Conservation (phyloP, 2,329 filamentous ascomycete species). For the Talaromyces sp. region DNA sequence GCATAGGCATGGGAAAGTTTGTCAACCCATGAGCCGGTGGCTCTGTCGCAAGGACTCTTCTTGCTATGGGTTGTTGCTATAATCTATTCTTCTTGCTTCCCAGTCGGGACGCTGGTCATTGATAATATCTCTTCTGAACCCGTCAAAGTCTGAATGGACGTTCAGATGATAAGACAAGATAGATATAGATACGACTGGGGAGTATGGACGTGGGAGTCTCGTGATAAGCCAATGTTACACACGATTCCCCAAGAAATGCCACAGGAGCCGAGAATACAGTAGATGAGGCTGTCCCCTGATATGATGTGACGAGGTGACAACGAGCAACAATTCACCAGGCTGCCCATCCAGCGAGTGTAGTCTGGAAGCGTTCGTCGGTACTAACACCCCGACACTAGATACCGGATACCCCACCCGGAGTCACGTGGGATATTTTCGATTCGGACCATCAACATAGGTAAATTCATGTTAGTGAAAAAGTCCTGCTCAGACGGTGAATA, state of each 20-base stretch:
- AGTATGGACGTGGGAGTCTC: not conserved
- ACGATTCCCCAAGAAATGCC: not conserved
- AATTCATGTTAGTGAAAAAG: not conserved
- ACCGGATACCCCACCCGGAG: not conserved
- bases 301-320: not conserved
- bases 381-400: not conserved
- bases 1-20: not conserved
- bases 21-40: not conserved
- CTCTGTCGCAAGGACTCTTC: not conserved
- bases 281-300: not conserved
- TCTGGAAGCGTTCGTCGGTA: not conserved
- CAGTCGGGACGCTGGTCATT: not conserved
- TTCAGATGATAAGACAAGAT: not conserved
- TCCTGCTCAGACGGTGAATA: not conserved
- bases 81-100: not conserved
- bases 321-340: not conserved
- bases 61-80: not conserved
- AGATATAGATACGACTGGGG: not conserved
- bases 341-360: not conserved
- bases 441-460: not conserved
- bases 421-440: not conserved
- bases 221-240: not conserved
- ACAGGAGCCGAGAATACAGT: not conserved
- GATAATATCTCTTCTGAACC: not conserved
- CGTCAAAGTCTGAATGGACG: not conserved